Percentiles rank a stretch among this genome's conserved stretches.
phyloP scores from a whole-genome alignment of 2,329 filamentous ascomycete genomes.

The Ophiostoma ips region DNA sequence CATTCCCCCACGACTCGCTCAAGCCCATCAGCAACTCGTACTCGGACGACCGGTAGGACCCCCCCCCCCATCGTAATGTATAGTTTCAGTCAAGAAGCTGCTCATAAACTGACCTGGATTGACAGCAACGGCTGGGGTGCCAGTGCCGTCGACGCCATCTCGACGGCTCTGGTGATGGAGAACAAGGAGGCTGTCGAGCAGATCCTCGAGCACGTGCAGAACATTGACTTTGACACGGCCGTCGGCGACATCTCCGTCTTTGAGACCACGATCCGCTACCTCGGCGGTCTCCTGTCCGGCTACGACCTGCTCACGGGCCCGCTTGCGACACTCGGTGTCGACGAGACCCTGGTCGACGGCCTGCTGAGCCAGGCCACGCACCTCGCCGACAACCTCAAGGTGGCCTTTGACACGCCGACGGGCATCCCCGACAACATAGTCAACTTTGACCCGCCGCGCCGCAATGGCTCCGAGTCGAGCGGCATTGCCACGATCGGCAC shows the following conservation, averaged over 20 bases:
- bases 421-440: conserved; percentile 63
- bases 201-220: conserved; percentile 57
- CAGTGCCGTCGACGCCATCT: conserved; percentile 66
- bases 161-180: conserved; percentile 66
- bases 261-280: conserved; percentile 80
- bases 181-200: conserved; percentile 51
- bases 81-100: no score
- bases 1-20: conserved; percentile 66
- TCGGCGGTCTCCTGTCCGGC: conserved; percentile 65
- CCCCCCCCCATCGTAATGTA: no score
- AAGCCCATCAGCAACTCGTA: conserved; percentile 51
- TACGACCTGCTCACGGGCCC: conserved; percentile 63
- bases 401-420: conserved; percentile 62
- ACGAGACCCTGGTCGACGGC: conserved; percentile 33
- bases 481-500: conserved; percentile 66
- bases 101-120: no score
- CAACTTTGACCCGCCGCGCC: conserved; percentile 38
- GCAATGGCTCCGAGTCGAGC: conserved; percentile 42
- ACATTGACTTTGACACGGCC: conserved; percentile 56
- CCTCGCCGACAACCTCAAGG: conserved; percentile 59
- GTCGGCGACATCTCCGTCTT: conserved; percentile 57
- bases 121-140: conserved; percentile 72
- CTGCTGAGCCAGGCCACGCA: conserved; percentile 53
- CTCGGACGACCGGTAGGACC: conserved; percentile 52
- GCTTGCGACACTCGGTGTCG: conserved; percentile 30